A percentile compares a stretch with the other conserved stretches of the same genome.
phyloP scores from a whole-genome alignment of 192 early-diverging fungal species.

The Entomortierella chlamydospora region DNA sequence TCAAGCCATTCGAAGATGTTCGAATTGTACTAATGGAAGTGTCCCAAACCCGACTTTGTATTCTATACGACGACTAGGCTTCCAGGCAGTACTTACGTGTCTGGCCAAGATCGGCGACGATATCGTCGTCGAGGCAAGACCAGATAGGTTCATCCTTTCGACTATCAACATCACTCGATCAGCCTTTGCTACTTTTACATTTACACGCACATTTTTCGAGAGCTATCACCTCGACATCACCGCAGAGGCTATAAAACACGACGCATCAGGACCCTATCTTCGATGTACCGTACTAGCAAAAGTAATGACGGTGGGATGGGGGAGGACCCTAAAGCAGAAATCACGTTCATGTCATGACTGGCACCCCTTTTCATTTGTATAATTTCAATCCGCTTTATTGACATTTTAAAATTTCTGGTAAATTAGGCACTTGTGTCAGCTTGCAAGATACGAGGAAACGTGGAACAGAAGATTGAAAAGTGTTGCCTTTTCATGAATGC shows the following conservation, averaged over 20 bases:
- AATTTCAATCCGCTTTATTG: too few relatives aligned
- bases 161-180: slow-evolving; percentile 77
- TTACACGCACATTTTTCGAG: slow-evolving; percentile 75
- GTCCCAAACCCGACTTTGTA: not conserved
- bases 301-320: too few relatives aligned
- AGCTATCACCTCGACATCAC: slow-evolving; percentile 58
- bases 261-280: slow-evolving; percentile 28
- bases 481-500: slow-evolving; percentile 35
- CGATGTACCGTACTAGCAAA: slow-evolving; percentile 40
- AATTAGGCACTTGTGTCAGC: slow-evolving; percentile 42
- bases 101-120: slow-evolving; percentile 72
- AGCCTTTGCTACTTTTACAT: slow-evolving; percentile 67
- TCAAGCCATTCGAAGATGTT: too few relatives aligned
- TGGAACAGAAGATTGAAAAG: slow-evolving; percentile 42
- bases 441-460: slow-evolving; percentile 39
- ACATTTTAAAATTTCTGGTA: not conserved
- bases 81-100: slow-evolving; percentile 68
- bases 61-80: slow-evolving; percentile 31
- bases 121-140: slow-evolving; percentile 67
- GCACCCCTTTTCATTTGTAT: too few relatives aligned
- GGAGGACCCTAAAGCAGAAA: too few relatives aligned
- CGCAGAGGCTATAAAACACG: slow-evolving; percentile 27
- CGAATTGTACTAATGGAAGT: too few relatives aligned
- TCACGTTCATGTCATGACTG: too few relatives aligned
- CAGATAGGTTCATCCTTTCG: slow-evolving; percentile 64